Base-by-base conservation (phyloP, 2,329 filamentous ascomycete species). In the Calonectria montana region DNA sequence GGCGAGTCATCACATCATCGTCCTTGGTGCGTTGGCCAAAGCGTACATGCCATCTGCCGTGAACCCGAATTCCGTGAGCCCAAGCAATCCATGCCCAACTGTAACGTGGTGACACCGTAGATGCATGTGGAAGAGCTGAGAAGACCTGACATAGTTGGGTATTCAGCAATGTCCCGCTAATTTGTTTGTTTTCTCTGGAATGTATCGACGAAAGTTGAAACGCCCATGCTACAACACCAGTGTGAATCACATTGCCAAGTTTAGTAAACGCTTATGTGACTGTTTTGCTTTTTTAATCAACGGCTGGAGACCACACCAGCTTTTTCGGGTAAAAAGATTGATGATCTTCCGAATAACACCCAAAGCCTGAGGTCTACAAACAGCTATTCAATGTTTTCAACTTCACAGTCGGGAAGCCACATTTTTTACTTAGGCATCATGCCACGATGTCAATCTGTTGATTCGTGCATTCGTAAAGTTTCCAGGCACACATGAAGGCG, bases 231-330 rank as follows among this genome's bases (percentile, higher is more conserved):
- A 23, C 43, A 47, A 12, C 10, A 12, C n/a, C 3, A 6, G 43
- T n/a, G 41, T 47, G 10, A n/a, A 47, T 47, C 23, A 23, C 43
- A 47, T 47, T 47, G 12, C 43, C n/a, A 12, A 47, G 43, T 47
- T 47, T 7, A 21, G 43, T 21, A 47, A 47, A n/a, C 21, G 43
- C 43, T 47, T 47, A 47, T 47, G 21, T 59, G 31, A 35, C 53
- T 59, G 53, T 59, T 59, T 59, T 59, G 53, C 53, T 59, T 59
- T 59, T 59, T 59, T 18, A 8, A 35, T 21, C 53, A 59, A 59
- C 53, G 53, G 37, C 53, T 37, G 53, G 18, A 23, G 13, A 21
- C 35, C 53, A 39, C 53, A 15, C 13, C 16, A 12, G 18, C 3
- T 55, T 25, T 59, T 59, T 59, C 25, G 35, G 53, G 15, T 18